phyloP scores from a whole-genome alignment of 345 rosid genomes.

The Corchorus capsularis region DNA sequence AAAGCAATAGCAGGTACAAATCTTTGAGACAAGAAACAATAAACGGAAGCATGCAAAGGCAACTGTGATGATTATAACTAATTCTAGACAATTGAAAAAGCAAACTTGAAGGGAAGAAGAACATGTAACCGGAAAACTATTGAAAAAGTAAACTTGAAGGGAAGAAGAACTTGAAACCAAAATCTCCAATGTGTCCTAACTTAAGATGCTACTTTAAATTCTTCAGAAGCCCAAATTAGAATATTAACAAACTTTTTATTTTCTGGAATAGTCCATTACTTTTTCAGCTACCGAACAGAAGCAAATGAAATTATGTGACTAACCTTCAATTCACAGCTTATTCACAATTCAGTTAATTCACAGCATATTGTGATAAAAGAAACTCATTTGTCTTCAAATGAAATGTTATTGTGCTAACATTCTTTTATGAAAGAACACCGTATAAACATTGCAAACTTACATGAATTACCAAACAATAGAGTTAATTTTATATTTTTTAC shows the following conservation, averaged over 20 bases:
- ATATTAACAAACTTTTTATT: neutral
- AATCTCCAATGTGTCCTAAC: neutral
- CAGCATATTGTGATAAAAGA: slow-evolving; percentile 13
- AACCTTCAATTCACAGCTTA: neutral
- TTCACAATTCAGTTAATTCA: neutral
- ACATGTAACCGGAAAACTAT: neutral
- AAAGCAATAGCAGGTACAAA: neutral
- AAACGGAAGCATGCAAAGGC: neutral
- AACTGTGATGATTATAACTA: neutral
- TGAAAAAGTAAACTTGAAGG: neutral
- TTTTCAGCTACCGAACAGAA: slow-evolving; percentile 10
- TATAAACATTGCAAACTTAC: slow-evolving; percentile 5
- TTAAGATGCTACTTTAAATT: neutral
- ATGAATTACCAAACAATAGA: neutral
- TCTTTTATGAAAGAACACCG: slow-evolving; percentile 9
- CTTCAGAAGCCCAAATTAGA: neutral
- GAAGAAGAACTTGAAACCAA: neutral
- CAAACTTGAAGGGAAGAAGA: neutral
- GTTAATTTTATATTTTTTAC: neutral
- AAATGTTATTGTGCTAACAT: neutral
- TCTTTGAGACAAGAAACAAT: neutral
- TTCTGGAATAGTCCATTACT: neutral
- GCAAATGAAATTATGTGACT: neutral
- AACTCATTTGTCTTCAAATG: slow-evolving; percentile 6
- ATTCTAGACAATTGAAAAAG: neutral